phyloP scores from a whole-genome alignment of 2,329 filamentous ascomycete genomes.

The Ophiostoma populinum region DNA sequence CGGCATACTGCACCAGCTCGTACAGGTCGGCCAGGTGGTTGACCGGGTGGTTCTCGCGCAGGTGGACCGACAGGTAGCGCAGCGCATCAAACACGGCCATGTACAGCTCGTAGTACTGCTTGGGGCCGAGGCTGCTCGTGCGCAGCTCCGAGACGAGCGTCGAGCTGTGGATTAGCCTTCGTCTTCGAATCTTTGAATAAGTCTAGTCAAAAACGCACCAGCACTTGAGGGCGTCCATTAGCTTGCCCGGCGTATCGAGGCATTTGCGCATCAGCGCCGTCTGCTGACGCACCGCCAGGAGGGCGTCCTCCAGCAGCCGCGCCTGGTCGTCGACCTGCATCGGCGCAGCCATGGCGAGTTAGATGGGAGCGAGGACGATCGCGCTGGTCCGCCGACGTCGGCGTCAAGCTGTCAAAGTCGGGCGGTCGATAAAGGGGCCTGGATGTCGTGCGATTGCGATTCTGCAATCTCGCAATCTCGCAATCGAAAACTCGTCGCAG shows the following conservation, averaged over 20 bases:
- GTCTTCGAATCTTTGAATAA: too few relatives aligned
- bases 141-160: constrained; percentile 96
- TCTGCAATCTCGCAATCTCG: too few relatives aligned
- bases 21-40: constrained; percentile 97
- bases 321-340: constrained; percentile 64
- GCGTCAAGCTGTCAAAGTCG: too few relatives aligned
- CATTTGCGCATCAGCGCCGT: constrained; percentile 95
- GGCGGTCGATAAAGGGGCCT: too few relatives aligned
- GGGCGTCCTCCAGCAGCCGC: constrained; percentile 89
- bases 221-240: constrained; percentile 99
- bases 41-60: constrained; percentile 91
- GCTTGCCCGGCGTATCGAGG: constrained; percentile 88
- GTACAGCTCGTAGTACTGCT: constrained; percentile 99
- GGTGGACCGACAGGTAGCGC: constrained; percentile 87
- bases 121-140: constrained; percentile 91
- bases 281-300: constrained; percentile 93
- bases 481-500: too few relatives aligned
- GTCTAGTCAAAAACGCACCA: too few relatives aligned
- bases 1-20: constrained; percentile 87
- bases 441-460: too few relatives aligned
- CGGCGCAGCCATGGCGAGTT: constrained; percentile 22
- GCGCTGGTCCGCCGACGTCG: too few relatives aligned
- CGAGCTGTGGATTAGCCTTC: constrained; percentile 46
- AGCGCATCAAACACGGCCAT: constrained; percentile 98
- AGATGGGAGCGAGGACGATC: too few relatives aligned